These are phyloP conservation scores for Phoma sp. DNA, from an alignment of 2,329 filamentous ascomycete genomes.

Conservation along the genomic window DNA sequence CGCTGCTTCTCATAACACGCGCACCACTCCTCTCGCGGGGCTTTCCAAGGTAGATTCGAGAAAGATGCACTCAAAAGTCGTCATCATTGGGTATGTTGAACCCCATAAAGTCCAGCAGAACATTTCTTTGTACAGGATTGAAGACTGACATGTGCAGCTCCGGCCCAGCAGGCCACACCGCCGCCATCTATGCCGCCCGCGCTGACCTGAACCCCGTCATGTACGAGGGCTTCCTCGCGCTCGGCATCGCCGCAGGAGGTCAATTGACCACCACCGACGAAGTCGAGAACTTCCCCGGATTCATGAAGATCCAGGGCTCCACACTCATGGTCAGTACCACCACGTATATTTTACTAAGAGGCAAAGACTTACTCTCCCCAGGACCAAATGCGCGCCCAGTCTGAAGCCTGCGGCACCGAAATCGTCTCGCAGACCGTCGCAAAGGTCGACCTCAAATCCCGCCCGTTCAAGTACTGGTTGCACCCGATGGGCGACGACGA, in stretches of 20 bases:
- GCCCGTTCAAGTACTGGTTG: conserved; percentile 88
- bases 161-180: conserved; percentile 95
- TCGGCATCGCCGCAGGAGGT: conserved; percentile 93
- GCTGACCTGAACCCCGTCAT: conserved; percentile 94
- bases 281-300: conserved; percentile 97
- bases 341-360: background rate
- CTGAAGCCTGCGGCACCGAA: conserved; percentile 87
- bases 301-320: conserved; percentile 85
- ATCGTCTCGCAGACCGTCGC: conserved; percentile 93
- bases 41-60: conserved; percentile 51
- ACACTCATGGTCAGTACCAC: conserved; percentile 77
- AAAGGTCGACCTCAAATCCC: conserved; percentile 80
- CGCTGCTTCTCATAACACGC: conserved; percentile 72
- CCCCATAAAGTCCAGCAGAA: background rate
- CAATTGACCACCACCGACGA: conserved; percentile 99
- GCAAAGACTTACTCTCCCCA: conserved; percentile 38
- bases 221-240: conserved; percentile 97
- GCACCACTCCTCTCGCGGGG: conserved; percentile 54
- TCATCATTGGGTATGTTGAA: conserved; percentile 62
- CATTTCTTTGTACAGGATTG: background rate
- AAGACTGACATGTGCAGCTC: conserved; percentile 67
- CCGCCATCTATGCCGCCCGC: conserved; percentile 92
- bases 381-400: conserved; percentile 93
- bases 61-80: conserved; percentile 92
- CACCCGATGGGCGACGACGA: conserved; percentile 81